Base-by-base conservation (phyloP, 2,329 filamentous ascomycete genomes). In the Nemania sp. region DNA sequence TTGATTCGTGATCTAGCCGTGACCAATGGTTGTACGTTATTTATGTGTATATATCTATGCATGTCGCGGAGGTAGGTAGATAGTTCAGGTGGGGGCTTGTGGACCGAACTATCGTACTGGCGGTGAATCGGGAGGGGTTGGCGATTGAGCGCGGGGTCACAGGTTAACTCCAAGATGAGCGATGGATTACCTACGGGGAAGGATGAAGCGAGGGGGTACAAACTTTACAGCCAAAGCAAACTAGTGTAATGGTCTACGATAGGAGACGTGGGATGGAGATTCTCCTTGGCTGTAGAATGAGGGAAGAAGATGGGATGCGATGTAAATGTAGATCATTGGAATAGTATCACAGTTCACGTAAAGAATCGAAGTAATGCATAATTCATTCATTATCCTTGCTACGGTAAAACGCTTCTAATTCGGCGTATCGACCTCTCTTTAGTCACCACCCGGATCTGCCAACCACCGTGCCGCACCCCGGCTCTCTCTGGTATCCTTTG, bases 401-500 rank as follows among this genome's bases (percentile, higher is more conserved):
- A 58, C 49, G 57, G 8, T 29, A 55, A 49, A 55, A 54, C 24
- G 35, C 47, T 47, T n/a, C 27, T 47, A 38, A 45, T 55, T 45
- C 13, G 22, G 47, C n/a, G n/a, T 29, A 15, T n/a, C n/a, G n/a
- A n/a, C 4, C 24, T 6, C 13, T 56, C 7, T 32, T 22, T 51
- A 41, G 27, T 32, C 24, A 22, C 11, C 26, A 22, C 27, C 27
- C 11, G 27, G 45, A 5, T 20, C 22, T 20, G 29, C 11, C 18
- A 3, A 7, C 27, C 22, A 15, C n/a, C n/a, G n/a, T n/a, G n/a
- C n/a, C n/a, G 13, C 22, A 41, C n/a, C 7, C 29, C 13, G 26
- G 4, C 35, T 22, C 35, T 38, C 3, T 66, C 53, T 49, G 47
- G 47, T 67, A 55, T 59, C 59, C 47, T 41, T 54, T 47, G 45